Evolutionary conservation across 441 rosid species (phyloP), one percentile per base, ranked within the genome.

Genomic region (Jatropha multifida): DNA sequence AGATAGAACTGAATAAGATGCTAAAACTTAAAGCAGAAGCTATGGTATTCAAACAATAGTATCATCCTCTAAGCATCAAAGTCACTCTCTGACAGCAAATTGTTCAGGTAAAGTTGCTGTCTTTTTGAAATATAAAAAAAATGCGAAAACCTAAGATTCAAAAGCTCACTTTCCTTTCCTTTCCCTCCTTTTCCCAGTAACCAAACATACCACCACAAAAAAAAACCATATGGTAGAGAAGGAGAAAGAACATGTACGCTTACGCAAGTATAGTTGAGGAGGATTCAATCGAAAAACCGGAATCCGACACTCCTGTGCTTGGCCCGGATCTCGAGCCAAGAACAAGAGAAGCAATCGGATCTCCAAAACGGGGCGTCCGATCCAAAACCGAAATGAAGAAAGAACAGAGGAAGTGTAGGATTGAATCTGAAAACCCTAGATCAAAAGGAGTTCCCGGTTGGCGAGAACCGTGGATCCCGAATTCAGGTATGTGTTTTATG

Each of bases 301-400:
- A 86, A 81, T 68, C 83, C 75, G 74, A 79, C 77, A 77, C 82
- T 80, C 79, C 91, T 81, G 89, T 83, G 67, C 82, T 84, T 90
- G 96, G 97, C 98, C 88, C 93, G 89, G 96, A 94, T 92, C 94
- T 87, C 92, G 94, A 92, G 96, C 91, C 91, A 83, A 88, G 85
- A 54, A 81, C 87, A 83, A 80, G 75, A 73, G 81, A 74, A 85
- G 81, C 58, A 79, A 84, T 75, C 82, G 88, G 82, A 88, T 82
- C 90, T 78, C 81, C 54, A 80, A 65, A 65, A 75, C 67, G 74
- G 76, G 65, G 74, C 67, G 71, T 61, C 74, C 73, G 68, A 74
- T 65, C 32, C 75, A 44, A 18, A 73, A 48, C 40, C 23, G 32
- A 54, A 56, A 56, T 37, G n/a, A 49, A 42, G 72, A 78, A 20